phyloP scores from a whole-genome alignment of 805 yeast genomes.

The Monosporozyma unispora region DNA sequence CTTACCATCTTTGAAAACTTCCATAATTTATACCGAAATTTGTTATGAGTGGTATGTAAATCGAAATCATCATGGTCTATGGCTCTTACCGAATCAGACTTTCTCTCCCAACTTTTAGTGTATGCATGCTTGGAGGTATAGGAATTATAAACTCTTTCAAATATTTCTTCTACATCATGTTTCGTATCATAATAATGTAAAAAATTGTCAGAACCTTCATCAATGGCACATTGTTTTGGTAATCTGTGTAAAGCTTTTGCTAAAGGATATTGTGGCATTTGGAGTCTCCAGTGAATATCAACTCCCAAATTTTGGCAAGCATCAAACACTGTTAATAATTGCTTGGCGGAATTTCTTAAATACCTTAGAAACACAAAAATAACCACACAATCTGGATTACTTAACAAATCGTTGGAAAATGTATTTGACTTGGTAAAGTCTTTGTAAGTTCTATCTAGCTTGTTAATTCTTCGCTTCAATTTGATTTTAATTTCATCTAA shows the following conservation, averaged over 20 bases:
- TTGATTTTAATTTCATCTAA: conserved; percentile 7
- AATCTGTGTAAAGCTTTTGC: conserved; percentile 34
- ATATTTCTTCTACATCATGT: conserved; percentile 38
- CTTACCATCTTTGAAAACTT: conserved; percentile 25
- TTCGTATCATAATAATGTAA: conserved; percentile 36
- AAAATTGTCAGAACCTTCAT: conserved; percentile 40
- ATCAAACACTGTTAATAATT: conserved; percentile 23
- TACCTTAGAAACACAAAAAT: conserved; percentile 35
- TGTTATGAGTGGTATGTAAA: conserved; percentile 31
- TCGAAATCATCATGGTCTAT: conserved; percentile 36
- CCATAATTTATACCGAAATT: conserved; percentile 35
- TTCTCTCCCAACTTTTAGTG: conserved; percentile 6
- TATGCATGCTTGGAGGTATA: conserved; percentile 35
- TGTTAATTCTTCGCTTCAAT: conserved; percentile 26
- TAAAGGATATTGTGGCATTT: conserved; percentile 33
- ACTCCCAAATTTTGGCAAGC: conserved; percentile 19
- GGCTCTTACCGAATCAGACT: conserved; percentile 24
- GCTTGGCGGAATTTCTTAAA: conserved; percentile 34
- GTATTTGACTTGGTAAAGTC: conserved; percentile 31
- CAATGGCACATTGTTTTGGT: conserved; percentile 36
- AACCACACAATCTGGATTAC: conserved; percentile 31
- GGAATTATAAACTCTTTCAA: conserved; percentile 36
- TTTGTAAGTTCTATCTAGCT: conserved; percentile 30
- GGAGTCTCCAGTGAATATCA: conserved; percentile 30
- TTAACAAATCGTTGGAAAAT: conserved; percentile 30